A percentile compares a stretch with the other conserved stretches of the same genome.
phyloP scores from a whole-genome alignment of 768 basidiomycete species.

The Neoboletus brunneissimus region DNA sequence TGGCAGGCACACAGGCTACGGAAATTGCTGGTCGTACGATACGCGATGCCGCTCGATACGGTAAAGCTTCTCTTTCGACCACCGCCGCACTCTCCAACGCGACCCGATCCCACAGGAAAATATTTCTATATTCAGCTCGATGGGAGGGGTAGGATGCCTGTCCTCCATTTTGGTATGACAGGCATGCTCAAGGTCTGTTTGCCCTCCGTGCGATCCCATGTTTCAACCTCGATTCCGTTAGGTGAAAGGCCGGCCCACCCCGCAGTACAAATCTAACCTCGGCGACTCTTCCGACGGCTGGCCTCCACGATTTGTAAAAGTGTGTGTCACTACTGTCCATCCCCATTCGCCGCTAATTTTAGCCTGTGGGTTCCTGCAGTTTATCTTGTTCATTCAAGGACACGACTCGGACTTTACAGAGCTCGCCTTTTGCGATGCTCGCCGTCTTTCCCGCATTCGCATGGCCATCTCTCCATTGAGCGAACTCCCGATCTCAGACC shows the following conservation, averaged over 20 bases:
- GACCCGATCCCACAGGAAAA: conserved; percentile 43
- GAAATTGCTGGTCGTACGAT: conserved; percentile 52
- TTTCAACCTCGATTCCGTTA: conserved; percentile 1
- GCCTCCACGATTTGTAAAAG: conserved; percentile 71
- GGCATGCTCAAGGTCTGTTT: conserved; percentile 66
- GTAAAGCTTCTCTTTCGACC: conserved; percentile 28
- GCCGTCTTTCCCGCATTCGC: conserved; percentile 68
- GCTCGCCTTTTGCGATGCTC: conserved; percentile 69
- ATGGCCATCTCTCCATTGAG: conserved; percentile 52
- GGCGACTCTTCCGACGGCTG: conserved; percentile 44
- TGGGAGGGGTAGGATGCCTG: conserved; percentile 59
- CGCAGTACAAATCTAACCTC: conserved; percentile 48
- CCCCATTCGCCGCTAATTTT: not conserved
- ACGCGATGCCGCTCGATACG: conserved; percentile 50
- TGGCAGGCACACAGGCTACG: conserved; percentile 39
- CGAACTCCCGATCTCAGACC: conserved; percentile 67
- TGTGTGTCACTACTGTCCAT: conserved; percentile 9
- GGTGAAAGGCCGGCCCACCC: conserved; percentile 49
- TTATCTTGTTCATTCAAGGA: conserved; percentile 58
- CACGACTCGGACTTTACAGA: conserved; percentile 37
- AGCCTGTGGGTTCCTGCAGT: conserved; percentile 36
- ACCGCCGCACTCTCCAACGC: not conserved
- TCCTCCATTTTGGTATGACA: conserved; percentile 84
- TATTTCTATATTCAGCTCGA: conserved; percentile 65
- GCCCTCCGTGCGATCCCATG: not conserved